Conservation (phyloP, 371 early-diverging fungal species). For the Rhizopus arrhizus region DNA sequence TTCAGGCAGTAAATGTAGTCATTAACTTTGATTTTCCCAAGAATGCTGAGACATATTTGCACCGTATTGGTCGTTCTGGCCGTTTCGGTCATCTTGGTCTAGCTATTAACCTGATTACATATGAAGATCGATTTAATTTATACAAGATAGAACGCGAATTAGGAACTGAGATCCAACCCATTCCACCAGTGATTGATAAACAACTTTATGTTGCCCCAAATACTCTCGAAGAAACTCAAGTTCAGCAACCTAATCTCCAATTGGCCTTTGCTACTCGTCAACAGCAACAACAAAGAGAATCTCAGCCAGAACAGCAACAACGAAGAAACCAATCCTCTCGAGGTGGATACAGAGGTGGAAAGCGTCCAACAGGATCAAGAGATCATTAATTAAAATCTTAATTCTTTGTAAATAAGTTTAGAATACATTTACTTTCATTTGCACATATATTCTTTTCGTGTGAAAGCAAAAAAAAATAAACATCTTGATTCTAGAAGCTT, state of each 20-base stretch:
- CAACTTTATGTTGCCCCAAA: constrained; percentile 81
- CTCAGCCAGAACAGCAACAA: constrained; percentile 36
- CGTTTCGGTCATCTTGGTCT: constrained; percentile 98
- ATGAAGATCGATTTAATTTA: constrained; percentile 94
- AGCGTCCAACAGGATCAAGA: background rate
- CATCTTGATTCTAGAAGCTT: no score
- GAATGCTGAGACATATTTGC: constrained; percentile 98
- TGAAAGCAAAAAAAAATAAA: no score
- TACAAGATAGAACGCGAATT: constrained; percentile 96
- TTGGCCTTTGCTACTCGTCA: constrained; percentile 54
- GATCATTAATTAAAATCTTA: background rate
- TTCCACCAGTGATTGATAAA: constrained; percentile 94
- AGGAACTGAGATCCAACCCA: constrained; percentile 95
- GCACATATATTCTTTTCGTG: no score
- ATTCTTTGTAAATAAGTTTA: background rate
- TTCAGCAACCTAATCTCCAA: constrained; percentile 48
- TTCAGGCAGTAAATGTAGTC: constrained; percentile 98
- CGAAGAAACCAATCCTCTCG: constrained; percentile 11
- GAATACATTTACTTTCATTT: background rate
- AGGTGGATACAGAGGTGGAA: background rate
- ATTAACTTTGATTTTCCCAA: constrained; percentile 99
- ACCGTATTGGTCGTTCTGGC: constrained; percentile 98
- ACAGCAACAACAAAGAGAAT: constrained; percentile 51
- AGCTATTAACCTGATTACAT: constrained; percentile 96
- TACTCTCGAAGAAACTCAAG: constrained; percentile 55